phyloP scores from a whole-genome alignment of 139 green algal genomes.

The Diplosphaera chodatii region DNA sequence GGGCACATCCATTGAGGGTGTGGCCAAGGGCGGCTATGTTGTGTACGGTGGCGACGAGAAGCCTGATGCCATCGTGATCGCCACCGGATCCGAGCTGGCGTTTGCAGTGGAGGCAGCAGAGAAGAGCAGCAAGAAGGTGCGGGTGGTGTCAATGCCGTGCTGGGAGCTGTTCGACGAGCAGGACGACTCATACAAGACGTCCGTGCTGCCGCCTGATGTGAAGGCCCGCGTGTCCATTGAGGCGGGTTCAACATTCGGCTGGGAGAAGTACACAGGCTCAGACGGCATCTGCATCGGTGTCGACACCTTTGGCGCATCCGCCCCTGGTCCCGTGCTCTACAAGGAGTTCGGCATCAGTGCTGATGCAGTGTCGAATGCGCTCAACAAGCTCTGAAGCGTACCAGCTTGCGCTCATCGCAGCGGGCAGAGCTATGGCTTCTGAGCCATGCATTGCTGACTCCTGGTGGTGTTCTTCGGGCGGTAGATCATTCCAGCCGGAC shows the following conservation, averaged over 20 bases:
- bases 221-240: constrained; percentile 76
- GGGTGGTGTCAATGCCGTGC: constrained; percentile 93
- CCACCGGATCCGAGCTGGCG: constrained; percentile 84
- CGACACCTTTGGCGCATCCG: constrained; percentile 91
- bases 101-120: constrained; percentile 79
- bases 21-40: constrained; percentile 86
- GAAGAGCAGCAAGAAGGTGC: constrained; percentile 78
- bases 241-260: constrained; percentile 84
- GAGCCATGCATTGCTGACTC: too few species aligned
- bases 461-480: too few species aligned
- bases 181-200: constrained; percentile 55
- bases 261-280: constrained; percentile 64
- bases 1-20: constrained; percentile 67
- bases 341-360: constrained; percentile 93
- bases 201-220: constrained; percentile 68
- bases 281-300: constrained; percentile 80
- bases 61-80: constrained; percentile 92
- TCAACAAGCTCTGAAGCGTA: too few species aligned
- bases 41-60: constrained; percentile 55
- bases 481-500: too few species aligned
- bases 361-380: constrained; percentile 62
- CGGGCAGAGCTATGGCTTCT: too few species aligned
- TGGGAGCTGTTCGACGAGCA: constrained; percentile 98
- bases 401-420: too few species aligned
- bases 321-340: constrained; percentile 84